phyloP scores from a whole-genome alignment of 129 eudicot genomes.

The Flaveria trinervia region DNA sequence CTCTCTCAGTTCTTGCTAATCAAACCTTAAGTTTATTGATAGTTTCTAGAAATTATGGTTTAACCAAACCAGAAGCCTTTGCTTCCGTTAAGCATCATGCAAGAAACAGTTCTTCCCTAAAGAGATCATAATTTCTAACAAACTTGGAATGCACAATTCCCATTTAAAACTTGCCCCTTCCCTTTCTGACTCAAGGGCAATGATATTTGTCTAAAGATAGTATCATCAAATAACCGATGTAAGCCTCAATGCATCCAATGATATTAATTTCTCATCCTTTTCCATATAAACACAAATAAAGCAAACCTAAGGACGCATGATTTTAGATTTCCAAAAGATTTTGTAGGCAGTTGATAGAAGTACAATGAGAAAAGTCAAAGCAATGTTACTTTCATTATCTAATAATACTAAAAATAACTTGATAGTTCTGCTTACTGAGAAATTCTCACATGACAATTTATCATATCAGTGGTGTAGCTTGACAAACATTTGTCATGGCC shows the following conservation, averaged over 20 bases:
- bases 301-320: no score
- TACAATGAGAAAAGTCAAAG: not conserved
- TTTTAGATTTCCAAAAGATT: not conserved
- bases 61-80: slow-evolving; percentile 1
- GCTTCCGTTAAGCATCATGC: not conserved
- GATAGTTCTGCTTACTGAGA: not conserved
- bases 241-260: not conserved
- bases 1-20: slow-evolving; percentile 3
- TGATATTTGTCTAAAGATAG: not conserved
- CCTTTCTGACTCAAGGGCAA: not conserved
- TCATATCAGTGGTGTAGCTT: not conserved
- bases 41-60: not conserved
- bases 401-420: not conserved
- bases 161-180: slow-evolving; percentile 9
- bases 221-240: not conserved
- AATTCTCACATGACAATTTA: slow-evolving; percentile 1
- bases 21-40: not conserved
- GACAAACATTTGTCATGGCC: slow-evolving; percentile 15
- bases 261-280: not conserved
- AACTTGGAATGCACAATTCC: slow-evolving; percentile 3
- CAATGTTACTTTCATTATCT: not conserved
- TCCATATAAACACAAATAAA: no score
- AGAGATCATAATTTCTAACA: not conserved
- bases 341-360: not conserved
- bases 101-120: slow-evolving; percentile 11